Percentiles rank a stretch among this genome's conserved stretches.
Conservation (phyloP, 129 eudicot genomes). For the Glebionis coronaria region DNA sequence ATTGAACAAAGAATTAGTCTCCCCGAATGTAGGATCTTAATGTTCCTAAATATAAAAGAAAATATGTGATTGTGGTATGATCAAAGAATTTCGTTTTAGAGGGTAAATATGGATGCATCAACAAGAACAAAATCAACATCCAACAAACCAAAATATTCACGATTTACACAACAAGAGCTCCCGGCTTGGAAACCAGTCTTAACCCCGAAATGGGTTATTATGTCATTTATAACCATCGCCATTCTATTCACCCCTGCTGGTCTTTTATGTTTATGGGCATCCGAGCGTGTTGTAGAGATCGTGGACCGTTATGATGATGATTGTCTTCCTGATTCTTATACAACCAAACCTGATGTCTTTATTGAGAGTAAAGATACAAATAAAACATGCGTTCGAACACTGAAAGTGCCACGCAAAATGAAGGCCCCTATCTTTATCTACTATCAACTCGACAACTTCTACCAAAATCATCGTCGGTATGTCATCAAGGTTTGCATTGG, state of each 20-base stretch:
- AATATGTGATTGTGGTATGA: neutral
- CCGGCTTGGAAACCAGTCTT: slow-evolving; percentile 92
- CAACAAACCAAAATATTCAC: slow-evolving; percentile 46
- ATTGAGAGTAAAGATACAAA: slow-evolving; percentile 42
- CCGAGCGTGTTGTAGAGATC: slow-evolving; percentile 68
- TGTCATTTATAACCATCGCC: slow-evolving; percentile 45
- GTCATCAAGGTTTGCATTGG: slow-evolving; percentile 17
- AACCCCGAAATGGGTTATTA: slow-evolving; percentile 65
- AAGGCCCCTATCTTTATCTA: slow-evolving; percentile 60
- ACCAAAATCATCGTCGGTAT: slow-evolving; percentile 86
- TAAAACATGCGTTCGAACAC: slow-evolving; percentile 50
- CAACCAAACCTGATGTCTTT: slow-evolving; percentile 28
- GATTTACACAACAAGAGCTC: slow-evolving; percentile 92
- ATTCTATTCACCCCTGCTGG: slow-evolving; percentile 76
- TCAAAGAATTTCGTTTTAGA: neutral
- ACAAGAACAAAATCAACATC: slow-evolving; percentile 18
- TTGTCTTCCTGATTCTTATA: slow-evolving; percentile 42
- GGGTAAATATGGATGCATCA: slow-evolving; percentile 23
- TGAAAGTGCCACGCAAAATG: slow-evolving; percentile 82
- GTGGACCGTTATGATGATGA: slow-evolving; percentile 61
- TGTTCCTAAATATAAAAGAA: neutral
- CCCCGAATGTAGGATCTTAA: slow-evolving; percentile 31
- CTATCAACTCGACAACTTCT: slow-evolving; percentile 82
- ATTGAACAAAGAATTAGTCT: slow-evolving; percentile 2
- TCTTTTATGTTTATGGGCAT: slow-evolving; percentile 60